Percentiles rank a stretch among this genome's conserved stretches.
These are phyloP conservation scores for Backusella westeae DNA, from an alignment of 192 early-diverging fungal genomes.

Conservation along the genomic window DNA sequence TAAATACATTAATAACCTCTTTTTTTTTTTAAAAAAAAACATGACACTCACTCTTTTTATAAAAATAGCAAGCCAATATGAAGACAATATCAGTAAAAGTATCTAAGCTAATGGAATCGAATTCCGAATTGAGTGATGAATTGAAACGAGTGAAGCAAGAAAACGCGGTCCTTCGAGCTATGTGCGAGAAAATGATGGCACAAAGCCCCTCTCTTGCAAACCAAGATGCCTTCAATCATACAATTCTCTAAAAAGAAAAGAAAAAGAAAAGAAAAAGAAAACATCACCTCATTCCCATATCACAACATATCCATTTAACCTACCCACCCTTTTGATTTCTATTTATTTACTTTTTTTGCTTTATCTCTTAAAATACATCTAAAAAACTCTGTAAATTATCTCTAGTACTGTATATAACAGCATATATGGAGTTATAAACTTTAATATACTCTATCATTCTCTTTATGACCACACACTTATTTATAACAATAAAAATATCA, in stretches of 20 bases:
- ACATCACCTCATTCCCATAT: neutral
- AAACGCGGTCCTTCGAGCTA: neutral
- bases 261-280: neutral
- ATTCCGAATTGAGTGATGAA: neutral
- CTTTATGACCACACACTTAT: neutral
- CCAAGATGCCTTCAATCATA: neutral
- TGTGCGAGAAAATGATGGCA: neutral
- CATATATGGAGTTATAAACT: neutral
- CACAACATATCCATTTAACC: neutral
- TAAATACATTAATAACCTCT: neutral
- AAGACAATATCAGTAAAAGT: constrained; percentile 5
- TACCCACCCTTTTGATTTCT: neutral
- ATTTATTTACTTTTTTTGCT: neutral
- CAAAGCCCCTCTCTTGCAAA: neutral
- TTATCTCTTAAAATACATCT: neutral
- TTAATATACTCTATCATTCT: neutral
- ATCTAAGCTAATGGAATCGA: neutral
- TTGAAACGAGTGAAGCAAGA: constrained; percentile 4
- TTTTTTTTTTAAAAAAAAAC: neutral
- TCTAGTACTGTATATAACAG: constrained; percentile 1
- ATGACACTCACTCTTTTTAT: neutral
- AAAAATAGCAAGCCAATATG: constrained; percentile 10
- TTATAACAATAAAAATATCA: neutral
- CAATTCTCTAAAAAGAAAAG: neutral
- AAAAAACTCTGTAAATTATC: neutral